Evolutionary conservation across 345 rosid species (phyloP), one percentile per base, ranked within the genome.

Genomic region (Linum tenue): DNA sequence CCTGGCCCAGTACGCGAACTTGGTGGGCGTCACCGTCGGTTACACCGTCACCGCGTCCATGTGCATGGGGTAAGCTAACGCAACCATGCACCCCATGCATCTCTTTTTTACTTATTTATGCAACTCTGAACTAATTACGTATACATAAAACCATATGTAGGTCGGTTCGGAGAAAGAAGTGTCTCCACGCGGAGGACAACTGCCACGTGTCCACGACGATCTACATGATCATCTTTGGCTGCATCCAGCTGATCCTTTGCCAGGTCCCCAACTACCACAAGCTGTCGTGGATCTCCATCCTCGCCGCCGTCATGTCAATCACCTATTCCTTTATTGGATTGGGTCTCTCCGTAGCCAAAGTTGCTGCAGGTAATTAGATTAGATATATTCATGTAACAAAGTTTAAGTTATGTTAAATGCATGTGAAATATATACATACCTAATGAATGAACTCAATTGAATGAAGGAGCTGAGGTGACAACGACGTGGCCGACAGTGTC

Each of bases 41-140:
- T 92, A 89, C 74, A 92, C 95, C 17, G 89, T 92, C 72, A 89
- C 96, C 39, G 88, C 92, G 7, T 87, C 98, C 10, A 86, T 89
- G 16, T 89, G 98, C 77, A 86, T 92, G 88, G 95, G 87, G 98
- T 92, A 82, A 87, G 96, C 48, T 0, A 11, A 17, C 37, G 38
- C 38, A 60, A 7, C 3, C 37, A 31, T 31, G 22, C 3, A 67
- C 3, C 12, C 4, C 14, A n/a, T n/a, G n/a, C n/a, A 7, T 8
- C 22, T 3, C 7, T 22, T 51, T 61, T 35, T 9, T 57, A 22
- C 60, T 8, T 53, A 57, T 6, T 11, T 17, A 31, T 5, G 51
- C 5, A 41, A 8, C 9, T 41, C 67, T 42, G 5, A 37, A 2
- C 55, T 3, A 17, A 22, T 48, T 60, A 37, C 50, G 3, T 43